These are phyloP conservation scores for Sphaerostilbella broomeana DNA, from an alignment of 2,329 filamentous ascomycete genomes.

Conservation along the genomic window DNA sequence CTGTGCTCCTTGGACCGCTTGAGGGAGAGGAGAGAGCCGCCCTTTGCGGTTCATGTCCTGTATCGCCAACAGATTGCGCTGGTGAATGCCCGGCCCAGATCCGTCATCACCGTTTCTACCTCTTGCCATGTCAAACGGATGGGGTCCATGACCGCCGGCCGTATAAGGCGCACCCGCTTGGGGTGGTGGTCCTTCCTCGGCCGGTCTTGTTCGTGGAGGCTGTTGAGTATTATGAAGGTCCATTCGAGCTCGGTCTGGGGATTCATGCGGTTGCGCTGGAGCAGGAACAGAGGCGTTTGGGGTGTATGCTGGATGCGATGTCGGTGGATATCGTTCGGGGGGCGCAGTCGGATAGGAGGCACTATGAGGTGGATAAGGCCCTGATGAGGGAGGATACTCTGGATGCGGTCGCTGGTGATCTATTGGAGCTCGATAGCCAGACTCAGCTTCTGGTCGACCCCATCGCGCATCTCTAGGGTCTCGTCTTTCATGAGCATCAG, in stretches of 20 bases:
- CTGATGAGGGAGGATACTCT: constrained; percentile 42
- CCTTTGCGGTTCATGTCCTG: constrained; percentile 78
- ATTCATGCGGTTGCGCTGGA: constrained; percentile 38
- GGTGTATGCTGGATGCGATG: constrained; percentile 29
- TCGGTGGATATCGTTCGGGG: constrained; percentile 28
- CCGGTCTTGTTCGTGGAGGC: constrained; percentile 34
- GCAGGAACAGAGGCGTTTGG: constrained; percentile 18
- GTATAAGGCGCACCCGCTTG: constrained; percentile 43
- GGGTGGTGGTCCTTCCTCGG: constrained; percentile 44
- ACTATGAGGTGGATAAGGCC: constrained; percentile 29
- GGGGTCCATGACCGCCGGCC: constrained; percentile 32
- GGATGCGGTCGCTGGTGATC: constrained; percentile 38
- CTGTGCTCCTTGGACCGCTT: constrained; percentile 89
- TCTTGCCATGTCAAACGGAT: constrained; percentile 35
- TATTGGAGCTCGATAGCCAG: constrained; percentile 28
- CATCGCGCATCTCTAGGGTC: constrained; percentile 30
- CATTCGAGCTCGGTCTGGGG: constrained; percentile 44
- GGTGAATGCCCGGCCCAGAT: constrained; percentile 47
- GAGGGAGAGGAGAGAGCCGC: constrained; percentile 79
- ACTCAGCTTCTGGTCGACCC: constrained; percentile 26
- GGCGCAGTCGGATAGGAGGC: constrained; percentile 26
- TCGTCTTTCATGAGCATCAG: constrained; percentile 35
- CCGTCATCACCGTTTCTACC: constrained; percentile 42
- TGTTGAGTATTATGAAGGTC: constrained; percentile 30
- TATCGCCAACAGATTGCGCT: constrained; percentile 65